These are phyloP conservation scores for Collybia sordida DNA, from an alignment of 768 basidiomycete genomes.

Conservation along the genomic window DNA sequence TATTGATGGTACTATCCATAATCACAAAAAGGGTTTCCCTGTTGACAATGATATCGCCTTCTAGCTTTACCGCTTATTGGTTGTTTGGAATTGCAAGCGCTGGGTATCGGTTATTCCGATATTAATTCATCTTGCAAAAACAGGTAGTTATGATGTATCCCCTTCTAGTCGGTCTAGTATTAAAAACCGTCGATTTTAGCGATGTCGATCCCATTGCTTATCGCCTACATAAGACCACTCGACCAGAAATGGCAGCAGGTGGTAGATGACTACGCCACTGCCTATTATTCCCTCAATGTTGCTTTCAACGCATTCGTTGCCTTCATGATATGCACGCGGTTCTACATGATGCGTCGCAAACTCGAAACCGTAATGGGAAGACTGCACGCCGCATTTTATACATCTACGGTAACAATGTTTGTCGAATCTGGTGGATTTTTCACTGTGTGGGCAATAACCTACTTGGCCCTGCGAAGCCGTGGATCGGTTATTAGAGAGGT, in stretches of 20 bases:
- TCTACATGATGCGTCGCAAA: conserved; percentile 30
- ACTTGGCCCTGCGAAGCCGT: conserved; percentile 24
- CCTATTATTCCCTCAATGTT: conserved; percentile 28
- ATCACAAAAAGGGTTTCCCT: background rate
- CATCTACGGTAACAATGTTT: conserved; percentile 30
- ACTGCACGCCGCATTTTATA: conserved; percentile 37
- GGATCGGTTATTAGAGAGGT: conserved; percentile 25
- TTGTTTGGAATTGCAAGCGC: conserved; percentile 32
- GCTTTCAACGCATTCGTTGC: conserved; percentile 31
- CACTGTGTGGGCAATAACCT: conserved; percentile 30
- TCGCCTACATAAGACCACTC: conserved; percentile 19
- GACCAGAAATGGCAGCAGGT: conserved; percentile 11
- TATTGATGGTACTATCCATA: conserved; percentile 27
- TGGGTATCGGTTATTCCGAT: conserved; percentile 25
- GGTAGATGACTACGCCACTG: conserved; percentile 15
- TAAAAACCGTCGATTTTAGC: conserved; percentile 15
- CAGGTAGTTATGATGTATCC: conserved; percentile 19
- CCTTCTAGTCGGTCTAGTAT: too few species aligned
- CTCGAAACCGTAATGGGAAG: conserved; percentile 33
- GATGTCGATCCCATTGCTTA: conserved; percentile 32
- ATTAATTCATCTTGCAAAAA: conserved; percentile 28
- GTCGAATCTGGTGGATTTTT: conserved; percentile 41
- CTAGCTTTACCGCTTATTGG: conserved; percentile 33
- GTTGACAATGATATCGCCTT: background rate
- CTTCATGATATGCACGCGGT: conserved; percentile 25